These are phyloP conservation scores for Chenopodium formosanum DNA, from an alignment of 148 eudicot genomes.

Conservation along the genomic window DNA sequence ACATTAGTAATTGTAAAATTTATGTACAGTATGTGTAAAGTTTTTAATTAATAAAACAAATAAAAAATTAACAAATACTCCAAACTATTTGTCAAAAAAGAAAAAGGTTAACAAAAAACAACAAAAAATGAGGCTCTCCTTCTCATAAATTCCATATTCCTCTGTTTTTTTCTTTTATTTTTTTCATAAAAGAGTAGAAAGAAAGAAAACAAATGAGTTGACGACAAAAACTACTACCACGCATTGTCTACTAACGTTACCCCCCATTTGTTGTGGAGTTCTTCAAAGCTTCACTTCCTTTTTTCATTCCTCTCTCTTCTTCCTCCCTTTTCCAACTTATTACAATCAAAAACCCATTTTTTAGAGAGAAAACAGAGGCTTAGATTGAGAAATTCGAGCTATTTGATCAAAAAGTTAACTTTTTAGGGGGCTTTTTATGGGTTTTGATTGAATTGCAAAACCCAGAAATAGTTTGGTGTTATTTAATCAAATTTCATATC, in stretches of 20 bases:
- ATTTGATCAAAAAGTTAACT: conserved; percentile 8
- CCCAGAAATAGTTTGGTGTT: conserved; percentile 40
- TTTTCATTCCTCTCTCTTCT: not conserved
- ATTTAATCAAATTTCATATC: conserved; percentile 7
- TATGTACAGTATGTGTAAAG: no score
- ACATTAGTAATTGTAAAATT: no score
- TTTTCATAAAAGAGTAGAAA: not conserved
- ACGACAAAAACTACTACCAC: conserved; percentile 64
- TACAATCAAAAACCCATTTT: not conserved
- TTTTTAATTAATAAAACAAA: no score
- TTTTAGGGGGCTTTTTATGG: conserved; percentile 42
- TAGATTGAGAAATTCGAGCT: not conserved
- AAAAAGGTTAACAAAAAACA: conserved; percentile 10
- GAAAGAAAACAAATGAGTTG: conserved; percentile 37
- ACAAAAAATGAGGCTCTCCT: conserved; percentile 37
- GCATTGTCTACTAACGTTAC: conserved; percentile 46
- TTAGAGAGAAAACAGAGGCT: conserved; percentile 9
- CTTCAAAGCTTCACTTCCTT: conserved; percentile 28
- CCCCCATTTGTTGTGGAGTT: conserved; percentile 27
- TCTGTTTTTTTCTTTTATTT: conserved; percentile 14
- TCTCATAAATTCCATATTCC: conserved; percentile 78
- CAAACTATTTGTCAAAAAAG: not conserved
- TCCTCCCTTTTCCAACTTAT: not conserved
- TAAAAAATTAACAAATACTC: not conserved
- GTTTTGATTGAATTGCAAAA: conserved; percentile 50